Percentiles rank a stretch among this genome's conserved stretches.
Conservation (phyloP, 257 asterid species). For the Ilex aquifolium region DNA sequence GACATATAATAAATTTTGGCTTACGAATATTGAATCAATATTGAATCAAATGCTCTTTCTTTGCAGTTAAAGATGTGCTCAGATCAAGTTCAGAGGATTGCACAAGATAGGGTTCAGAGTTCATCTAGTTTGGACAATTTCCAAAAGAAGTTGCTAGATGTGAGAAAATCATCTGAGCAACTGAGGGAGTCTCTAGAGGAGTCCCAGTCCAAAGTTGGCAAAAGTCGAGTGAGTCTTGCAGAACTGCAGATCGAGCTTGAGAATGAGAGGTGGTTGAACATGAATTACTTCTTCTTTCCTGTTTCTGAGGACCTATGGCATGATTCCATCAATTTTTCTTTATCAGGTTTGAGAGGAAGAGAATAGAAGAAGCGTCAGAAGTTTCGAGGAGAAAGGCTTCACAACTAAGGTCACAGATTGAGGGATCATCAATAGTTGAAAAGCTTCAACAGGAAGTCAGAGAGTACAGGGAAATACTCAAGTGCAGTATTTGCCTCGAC, state of each 20-base stretch:
- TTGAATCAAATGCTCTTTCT: conserved; percentile 10
- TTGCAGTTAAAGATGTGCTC: conserved; percentile 73
- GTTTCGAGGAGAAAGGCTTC: conserved; percentile 57
- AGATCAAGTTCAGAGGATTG: conserved; percentile 65
- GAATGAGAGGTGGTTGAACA: conserved; percentile 63
- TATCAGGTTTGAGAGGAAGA: conserved; percentile 70
- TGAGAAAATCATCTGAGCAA: conserved; percentile 52
- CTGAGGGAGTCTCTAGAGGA: conserved; percentile 55
- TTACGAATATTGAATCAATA: conserved; percentile 11
- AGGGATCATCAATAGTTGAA: conserved; percentile 59
- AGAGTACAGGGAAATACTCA: conserved; percentile 85
- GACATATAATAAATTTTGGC: conserved; percentile 6
- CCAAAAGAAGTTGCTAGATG: conserved; percentile 52
- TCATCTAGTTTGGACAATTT: conserved; percentile 47
- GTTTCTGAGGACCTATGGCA: not conserved
- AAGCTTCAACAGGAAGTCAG: conserved; percentile 76
- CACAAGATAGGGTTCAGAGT: conserved; percentile 63
- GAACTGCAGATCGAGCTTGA: conserved; percentile 86
- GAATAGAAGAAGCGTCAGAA: conserved; percentile 83
- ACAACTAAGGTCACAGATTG: conserved; percentile 48
- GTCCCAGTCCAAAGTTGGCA: conserved; percentile 60
- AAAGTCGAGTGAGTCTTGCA: conserved; percentile 49
- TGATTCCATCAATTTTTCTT: not conserved
- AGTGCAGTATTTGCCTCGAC: conserved; percentile 85
- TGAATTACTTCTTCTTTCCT: conserved; percentile 1